Evolutionary conservation across 1,284 basidiomycete species (phyloP).

Genomic region (Papiliotrema nemorosa): DNA sequence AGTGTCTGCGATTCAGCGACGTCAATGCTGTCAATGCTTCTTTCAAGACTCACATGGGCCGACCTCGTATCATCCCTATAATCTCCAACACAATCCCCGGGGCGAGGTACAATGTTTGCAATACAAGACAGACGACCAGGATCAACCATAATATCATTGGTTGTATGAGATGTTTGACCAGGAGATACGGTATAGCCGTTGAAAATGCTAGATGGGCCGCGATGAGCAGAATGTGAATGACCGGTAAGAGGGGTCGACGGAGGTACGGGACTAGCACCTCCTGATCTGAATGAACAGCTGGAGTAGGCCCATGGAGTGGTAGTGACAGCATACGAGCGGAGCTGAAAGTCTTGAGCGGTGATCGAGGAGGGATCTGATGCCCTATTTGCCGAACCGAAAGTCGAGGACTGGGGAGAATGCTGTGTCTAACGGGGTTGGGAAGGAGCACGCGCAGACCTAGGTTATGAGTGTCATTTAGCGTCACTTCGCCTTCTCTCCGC

Average conservation of each 20-base stretch:
- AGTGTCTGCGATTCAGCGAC: not conserved
- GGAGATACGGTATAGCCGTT: constrained; percentile 10
- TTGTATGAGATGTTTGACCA: constrained; percentile 17
- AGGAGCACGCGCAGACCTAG: no score
- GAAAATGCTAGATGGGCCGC: constrained; percentile 12
- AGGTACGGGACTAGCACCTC: not conserved
- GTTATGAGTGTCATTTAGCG: no score
- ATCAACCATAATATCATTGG: constrained; percentile 21
- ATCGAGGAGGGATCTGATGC: no score
- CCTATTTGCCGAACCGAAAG: not conserved
- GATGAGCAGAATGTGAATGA: constrained; percentile 14
- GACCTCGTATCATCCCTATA: constrained; percentile 11
- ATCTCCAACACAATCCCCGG: constrained; percentile 15
- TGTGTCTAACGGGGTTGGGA: no score
- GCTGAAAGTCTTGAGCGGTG: no score
- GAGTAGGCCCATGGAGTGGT: no score
- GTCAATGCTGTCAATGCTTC: not conserved
- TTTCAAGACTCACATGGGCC: constrained; percentile 13
- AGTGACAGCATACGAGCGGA: no score
- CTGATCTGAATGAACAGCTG: no score
- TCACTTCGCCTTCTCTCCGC: no score
- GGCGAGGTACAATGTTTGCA: constrained; percentile 15
- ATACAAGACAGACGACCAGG: constrained; percentile 4
- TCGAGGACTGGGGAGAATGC: not conserved
- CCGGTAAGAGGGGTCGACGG: constrained; percentile 11